Conservation (phyloP, 2,329 filamentous ascomycete species). For the Aureobasidium subglaciale region DNA sequence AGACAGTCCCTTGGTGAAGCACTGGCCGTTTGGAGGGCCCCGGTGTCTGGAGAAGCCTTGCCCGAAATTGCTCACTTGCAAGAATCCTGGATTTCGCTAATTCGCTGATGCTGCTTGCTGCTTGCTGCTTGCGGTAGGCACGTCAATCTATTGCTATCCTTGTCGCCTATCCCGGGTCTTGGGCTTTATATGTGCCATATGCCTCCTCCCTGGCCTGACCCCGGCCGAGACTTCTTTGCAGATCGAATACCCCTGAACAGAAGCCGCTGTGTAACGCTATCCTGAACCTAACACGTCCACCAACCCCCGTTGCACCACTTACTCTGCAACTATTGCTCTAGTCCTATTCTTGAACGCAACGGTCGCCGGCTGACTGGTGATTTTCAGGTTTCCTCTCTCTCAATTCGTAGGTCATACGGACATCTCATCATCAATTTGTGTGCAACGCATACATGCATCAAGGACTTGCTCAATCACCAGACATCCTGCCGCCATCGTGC, state of each 20-base stretch:
- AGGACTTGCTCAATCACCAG: not conserved
- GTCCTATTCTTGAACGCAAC: not conserved
- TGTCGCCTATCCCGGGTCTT: constrained; percentile 1
- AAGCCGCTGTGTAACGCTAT: constrained; percentile 9
- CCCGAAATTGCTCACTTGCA: not conserved
- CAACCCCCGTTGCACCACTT: constrained; percentile 10
- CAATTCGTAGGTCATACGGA: not conserved
- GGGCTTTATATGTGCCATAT: not conserved
- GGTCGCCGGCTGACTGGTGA: not conserved
- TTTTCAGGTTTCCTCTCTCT: not conserved
- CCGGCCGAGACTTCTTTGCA: not conserved
- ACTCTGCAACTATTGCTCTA: not conserved
- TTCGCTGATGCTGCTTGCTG: not conserved
- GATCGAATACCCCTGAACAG: constrained; percentile 3
- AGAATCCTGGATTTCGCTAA: not conserved
- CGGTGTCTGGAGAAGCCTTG: not conserved
- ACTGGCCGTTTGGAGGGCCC: constrained; percentile 7
- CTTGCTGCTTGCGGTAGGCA: no score
- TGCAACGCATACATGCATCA: not conserved
- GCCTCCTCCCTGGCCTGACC: not conserved
- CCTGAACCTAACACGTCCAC: not conserved
- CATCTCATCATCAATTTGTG: not conserved
- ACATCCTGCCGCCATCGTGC: not conserved
- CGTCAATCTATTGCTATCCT: not conserved
- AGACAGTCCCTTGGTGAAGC: constrained; percentile 7